Evolutionary conservation across 345 rosid genomes (phyloP).

Genomic region (Eucalyptus marginata): DNA sequence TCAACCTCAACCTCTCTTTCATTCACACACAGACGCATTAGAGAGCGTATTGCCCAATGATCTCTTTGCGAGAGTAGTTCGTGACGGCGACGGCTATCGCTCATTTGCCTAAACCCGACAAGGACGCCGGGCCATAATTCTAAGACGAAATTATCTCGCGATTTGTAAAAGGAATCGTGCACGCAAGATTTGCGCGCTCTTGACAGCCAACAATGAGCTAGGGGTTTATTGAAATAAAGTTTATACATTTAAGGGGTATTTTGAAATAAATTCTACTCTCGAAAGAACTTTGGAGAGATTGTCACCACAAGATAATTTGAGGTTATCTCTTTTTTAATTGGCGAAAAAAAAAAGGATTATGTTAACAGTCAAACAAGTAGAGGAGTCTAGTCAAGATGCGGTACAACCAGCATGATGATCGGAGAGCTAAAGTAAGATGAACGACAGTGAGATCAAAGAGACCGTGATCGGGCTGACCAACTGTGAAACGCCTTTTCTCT

Average conservation of each 20-base stretch:
- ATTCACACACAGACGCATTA: not conserved
- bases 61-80: not conserved
- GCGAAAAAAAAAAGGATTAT: not conserved
- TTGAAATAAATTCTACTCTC: too few species aligned
- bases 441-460: too few species aligned
- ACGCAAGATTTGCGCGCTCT: not conserved
- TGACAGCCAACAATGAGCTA: not conserved
- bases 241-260: not conserved
- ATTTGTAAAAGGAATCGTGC: not conserved
- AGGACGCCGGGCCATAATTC: not conserved
- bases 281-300: too few species aligned
- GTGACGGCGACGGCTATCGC: fast-evolving
- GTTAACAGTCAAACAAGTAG: not conserved
- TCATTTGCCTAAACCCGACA: not conserved
- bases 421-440: not conserved
- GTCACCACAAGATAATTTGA: not conserved
- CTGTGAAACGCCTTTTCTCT: too few species aligned
- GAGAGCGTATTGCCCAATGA: too few species aligned
- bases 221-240: not conserved
- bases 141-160: fast-evolving
- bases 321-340: not conserved
- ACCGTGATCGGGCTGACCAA: too few species aligned
- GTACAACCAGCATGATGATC: not conserved
- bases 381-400: not conserved
- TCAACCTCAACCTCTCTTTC: not conserved